Percentiles rank a stretch among this genome's conserved stretches.
phyloP scores from a whole-genome alignment of 768 basidiomycete species.

The Neoboletus magnificus region DNA sequence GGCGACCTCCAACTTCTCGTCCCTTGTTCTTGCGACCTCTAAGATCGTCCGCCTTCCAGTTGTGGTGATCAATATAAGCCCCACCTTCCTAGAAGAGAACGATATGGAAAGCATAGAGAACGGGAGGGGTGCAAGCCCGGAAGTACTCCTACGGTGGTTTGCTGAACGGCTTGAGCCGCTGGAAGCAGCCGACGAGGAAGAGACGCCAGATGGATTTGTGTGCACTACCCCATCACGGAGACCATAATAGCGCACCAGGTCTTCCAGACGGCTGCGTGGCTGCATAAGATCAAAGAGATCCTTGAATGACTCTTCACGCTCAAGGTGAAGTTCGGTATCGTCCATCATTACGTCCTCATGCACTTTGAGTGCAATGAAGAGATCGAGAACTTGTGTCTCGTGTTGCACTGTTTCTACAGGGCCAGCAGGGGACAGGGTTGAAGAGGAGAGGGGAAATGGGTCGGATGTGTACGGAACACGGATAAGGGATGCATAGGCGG shows the following conservation, averaged over 20 bases:
- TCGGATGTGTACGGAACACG: slow-evolving; percentile 71
- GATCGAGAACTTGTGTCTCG: slow-evolving; percentile 72
- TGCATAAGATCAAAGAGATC: slow-evolving; percentile 78
- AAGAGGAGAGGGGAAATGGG: slow-evolving; percentile 59
- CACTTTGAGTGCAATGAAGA: slow-evolving; percentile 76
- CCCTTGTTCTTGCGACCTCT: slow-evolving; percentile 46
- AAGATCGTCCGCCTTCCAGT: slow-evolving; percentile 51
- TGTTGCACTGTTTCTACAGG: slow-evolving; percentile 54
- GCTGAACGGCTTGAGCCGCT: slow-evolving; percentile 5
- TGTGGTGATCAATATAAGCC: slow-evolving; percentile 31
- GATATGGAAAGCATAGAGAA: slow-evolving; percentile 39
- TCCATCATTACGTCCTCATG: slow-evolving; percentile 77
- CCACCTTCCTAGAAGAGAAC: slow-evolving; percentile 40
- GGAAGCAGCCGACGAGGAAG: slow-evolving; percentile 2
- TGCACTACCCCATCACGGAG: slow-evolving; percentile 36
- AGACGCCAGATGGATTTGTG: background rate
- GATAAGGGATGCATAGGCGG: slow-evolving; percentile 59
- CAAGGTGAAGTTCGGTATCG: slow-evolving; percentile 70
- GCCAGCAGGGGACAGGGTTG: slow-evolving; percentile 19
- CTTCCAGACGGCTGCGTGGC: slow-evolving; percentile 73
- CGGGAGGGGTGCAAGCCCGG: slow-evolving; percentile 21
- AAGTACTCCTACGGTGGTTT: background rate
- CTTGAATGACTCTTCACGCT: slow-evolving; percentile 70
- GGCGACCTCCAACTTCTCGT: slow-evolving; percentile 55
- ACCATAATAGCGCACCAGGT: slow-evolving; percentile 54